These are phyloP conservation scores for Aspergillus sp. DNA, from an alignment of 2,329 filamentous ascomycete species.

Conservation along the genomic window DNA sequence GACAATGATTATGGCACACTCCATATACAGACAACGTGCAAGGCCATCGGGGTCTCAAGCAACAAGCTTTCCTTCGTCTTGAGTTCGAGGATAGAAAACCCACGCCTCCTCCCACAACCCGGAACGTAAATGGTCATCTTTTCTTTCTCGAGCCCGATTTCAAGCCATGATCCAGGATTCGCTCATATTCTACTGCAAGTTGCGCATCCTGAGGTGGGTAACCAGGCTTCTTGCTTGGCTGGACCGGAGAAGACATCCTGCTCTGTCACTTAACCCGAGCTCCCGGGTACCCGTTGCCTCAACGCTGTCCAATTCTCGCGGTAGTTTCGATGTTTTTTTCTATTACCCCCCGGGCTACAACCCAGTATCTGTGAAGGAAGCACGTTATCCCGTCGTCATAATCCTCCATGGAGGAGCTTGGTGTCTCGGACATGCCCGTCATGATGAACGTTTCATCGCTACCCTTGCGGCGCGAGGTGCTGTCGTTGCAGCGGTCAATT, in stretches of 20 bases:
- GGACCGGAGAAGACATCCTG: background rate
- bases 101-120: background rate
- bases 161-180: background rate
- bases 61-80: background rate
- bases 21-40: background rate
- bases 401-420: background rate
- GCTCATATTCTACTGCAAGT: background rate
- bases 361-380: background rate
- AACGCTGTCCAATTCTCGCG: background rate
- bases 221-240: background rate
- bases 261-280: background rate
- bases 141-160: background rate
- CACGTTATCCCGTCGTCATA: background rate
- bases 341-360: background rate
- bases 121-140: background rate
- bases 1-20: background rate
- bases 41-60: background rate
- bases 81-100: background rate
- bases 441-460: conserved; percentile 1
- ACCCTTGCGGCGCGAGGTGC: background rate
- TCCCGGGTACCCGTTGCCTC: background rate
- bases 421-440: background rate
- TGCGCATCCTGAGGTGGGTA: background rate
- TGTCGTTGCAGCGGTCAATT: background rate
- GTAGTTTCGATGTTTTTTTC: background rate